A percentile compares a stretch with the other conserved stretches of the same genome.
Conservation (phyloP, 2,329 filamentous ascomycete genomes). For the Didymella keratinophila region DNA sequence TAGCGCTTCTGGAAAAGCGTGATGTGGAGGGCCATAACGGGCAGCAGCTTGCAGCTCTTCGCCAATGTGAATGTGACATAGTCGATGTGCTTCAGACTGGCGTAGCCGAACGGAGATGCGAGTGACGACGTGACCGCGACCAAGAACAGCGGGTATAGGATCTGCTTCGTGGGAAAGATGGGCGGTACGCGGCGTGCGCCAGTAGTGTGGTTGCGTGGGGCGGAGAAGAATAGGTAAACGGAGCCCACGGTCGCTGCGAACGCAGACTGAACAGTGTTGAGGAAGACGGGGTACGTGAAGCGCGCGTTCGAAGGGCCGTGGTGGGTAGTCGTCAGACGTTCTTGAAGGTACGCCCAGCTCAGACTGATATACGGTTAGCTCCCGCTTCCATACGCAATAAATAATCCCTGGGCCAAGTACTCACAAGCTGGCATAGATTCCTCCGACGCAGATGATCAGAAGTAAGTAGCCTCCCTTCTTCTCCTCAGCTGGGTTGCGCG, state of each 20-base stretch:
- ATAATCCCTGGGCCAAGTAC: too few relatives aligned
- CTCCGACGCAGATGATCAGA: constrained; percentile 85
- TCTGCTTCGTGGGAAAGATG: constrained; percentile 78
- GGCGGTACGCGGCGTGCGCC: constrained; percentile 52
- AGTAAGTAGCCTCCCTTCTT: constrained; percentile 70
- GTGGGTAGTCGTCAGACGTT: constrained; percentile 92
- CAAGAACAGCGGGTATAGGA: constrained; percentile 79
- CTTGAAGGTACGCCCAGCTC: constrained; percentile 95
- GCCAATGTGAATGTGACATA: constrained; percentile 98
- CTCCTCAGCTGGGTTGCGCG: constrained; percentile 45
- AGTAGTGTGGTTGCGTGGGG: constrained; percentile 59
- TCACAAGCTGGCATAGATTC: constrained; percentile 97
- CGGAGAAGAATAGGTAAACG: constrained; percentile 74
- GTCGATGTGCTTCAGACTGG: constrained; percentile 90
- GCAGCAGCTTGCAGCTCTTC: constrained; percentile 98
- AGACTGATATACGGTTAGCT: constrained; percentile 61
- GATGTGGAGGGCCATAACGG: constrained; percentile 96
- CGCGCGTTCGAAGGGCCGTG: constrained; percentile 72
- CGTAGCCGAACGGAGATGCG: constrained; percentile 95
- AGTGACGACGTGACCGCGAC: constrained; percentile 88
- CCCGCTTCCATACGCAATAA: not conserved
- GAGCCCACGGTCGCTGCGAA: constrained; percentile 86
- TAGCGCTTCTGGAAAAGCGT: constrained; percentile 89
- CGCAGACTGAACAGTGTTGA: constrained; percentile 93
- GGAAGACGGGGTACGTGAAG: constrained; percentile 92